These are phyloP conservation scores for Aurantiochytrium sp. DNA, from an alignment of 108 stramenopile species.

Conservation along the genomic window DNA sequence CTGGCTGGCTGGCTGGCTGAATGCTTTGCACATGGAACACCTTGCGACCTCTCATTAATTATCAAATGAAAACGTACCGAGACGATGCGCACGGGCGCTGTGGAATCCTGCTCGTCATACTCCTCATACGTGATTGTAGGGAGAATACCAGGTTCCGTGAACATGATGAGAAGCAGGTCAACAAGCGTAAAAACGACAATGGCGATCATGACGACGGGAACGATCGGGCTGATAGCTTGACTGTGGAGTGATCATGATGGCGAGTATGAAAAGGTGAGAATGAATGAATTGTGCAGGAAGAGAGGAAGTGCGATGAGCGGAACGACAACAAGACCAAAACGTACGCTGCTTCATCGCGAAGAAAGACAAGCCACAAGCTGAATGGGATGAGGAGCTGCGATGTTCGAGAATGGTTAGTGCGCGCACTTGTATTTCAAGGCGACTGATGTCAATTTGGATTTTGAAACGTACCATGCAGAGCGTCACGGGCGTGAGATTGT, in stretches of 20 bases:
- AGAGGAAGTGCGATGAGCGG: background rate
- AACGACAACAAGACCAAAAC: background rate
- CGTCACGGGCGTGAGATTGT: background rate
- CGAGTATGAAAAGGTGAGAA: background rate
- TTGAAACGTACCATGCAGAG: background rate
- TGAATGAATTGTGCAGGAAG: background rate
- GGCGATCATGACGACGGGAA: background rate
- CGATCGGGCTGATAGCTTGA: background rate
- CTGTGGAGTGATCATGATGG: background rate
- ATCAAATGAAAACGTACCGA: background rate
- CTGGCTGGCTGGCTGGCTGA: too few relatives aligned
- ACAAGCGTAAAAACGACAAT: background rate
- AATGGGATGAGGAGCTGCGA: background rate
- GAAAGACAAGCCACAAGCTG: background rate
- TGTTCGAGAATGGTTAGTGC: background rate
- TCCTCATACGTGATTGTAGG: background rate
- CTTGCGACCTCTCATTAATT: too few relatives aligned
- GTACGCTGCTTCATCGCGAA: background rate
- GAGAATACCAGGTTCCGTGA: constrained; percentile 5
- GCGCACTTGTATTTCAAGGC: too few relatives aligned
- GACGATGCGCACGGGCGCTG: background rate
- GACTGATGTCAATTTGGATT: too few relatives aligned
- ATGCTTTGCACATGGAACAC: too few relatives aligned
- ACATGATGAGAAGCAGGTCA: background rate
- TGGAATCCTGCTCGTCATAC: background rate